Evolutionary conservation across 2,329 filamentous ascomycete species (phyloP).

Genomic region (Pestalotiopsis sp.): DNA sequence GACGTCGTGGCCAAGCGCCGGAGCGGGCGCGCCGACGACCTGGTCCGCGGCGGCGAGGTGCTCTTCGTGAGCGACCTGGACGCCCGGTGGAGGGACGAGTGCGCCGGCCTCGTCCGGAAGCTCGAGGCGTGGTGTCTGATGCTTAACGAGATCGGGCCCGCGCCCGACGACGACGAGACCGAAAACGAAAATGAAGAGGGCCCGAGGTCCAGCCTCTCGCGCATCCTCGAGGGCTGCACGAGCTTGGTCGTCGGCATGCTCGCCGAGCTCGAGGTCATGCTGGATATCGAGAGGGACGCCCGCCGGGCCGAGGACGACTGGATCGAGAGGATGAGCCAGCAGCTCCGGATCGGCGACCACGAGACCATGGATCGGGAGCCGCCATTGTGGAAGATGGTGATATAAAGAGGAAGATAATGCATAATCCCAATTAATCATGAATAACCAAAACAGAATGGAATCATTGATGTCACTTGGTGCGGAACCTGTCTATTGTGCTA

Average conservation of each 20-base stretch:
- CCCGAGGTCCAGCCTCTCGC: conserved; percentile 26
- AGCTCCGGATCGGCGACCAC: conserved; percentile 35
- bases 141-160: conserved; percentile 45
- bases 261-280: conserved; percentile 64
- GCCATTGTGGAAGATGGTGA: conserved; percentile 31
- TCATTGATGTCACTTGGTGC: not conserved
- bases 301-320: conserved; percentile 59
- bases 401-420: not conserved
- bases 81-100: conserved; percentile 61
- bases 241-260: conserved; percentile 61
- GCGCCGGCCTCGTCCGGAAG: conserved; percentile 51
- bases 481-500: not conserved
- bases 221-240: conserved; percentile 29
- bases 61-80: conserved; percentile 60
- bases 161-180: not conserved
- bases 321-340: conserved; percentile 57
- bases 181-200: not conserved
- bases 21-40: conserved; percentile 34
- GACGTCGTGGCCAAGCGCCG: conserved; percentile 45
- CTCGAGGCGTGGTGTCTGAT: conserved; percentile 57
- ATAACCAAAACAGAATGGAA: not conserved
- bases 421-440: not conserved
- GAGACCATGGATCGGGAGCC: conserved; percentile 29
- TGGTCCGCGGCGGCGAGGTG: conserved; percentile 37
- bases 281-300: conserved; percentile 60